Conservation (phyloP, 2,329 filamentous ascomycete genomes). For the Dothideomycetidae sp. region DNA sequence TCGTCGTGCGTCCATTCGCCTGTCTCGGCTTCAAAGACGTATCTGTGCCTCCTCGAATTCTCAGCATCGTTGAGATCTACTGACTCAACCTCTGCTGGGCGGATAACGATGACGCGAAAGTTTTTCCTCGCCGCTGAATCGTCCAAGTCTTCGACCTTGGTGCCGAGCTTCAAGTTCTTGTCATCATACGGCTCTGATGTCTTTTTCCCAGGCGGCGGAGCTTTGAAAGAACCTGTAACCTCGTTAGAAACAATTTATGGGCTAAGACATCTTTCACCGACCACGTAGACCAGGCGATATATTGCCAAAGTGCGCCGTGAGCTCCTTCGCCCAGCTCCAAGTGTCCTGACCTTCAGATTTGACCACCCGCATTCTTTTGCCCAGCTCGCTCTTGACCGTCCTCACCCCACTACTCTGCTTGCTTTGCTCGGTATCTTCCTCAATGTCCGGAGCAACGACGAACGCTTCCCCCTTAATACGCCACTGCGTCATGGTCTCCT, state of each 20-base stretch:
- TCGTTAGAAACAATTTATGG: conserved; percentile 8
- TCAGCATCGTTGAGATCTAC: conserved; percentile 56
- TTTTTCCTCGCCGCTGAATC: conserved; percentile 58
- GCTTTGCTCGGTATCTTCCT: conserved; percentile 33
- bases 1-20: conserved; percentile 53
- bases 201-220: conserved; percentile 36
- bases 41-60: conserved; percentile 50
- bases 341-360: conserved; percentile 29
- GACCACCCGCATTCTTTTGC: conserved; percentile 47
- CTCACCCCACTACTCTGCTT: conserved; percentile 39
- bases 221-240: conserved; percentile 47
- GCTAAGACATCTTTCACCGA: conserved; percentile 24
- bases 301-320: conserved; percentile 85
- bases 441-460: conserved; percentile 56
- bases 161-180: conserved; percentile 35
- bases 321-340: conserved; percentile 68
- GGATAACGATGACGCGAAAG: conserved; percentile 79
- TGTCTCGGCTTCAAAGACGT: conserved; percentile 41
- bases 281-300: conserved; percentile 65
- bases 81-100: conserved; percentile 62
- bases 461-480: conserved; percentile 63
- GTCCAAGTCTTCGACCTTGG: conserved; percentile 55
- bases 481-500: conserved; percentile 64
- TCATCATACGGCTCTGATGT: conserved; percentile 32
- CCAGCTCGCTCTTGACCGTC: conserved; percentile 47